Evolutionary conservation across 2,329 filamentous ascomycete species (phyloP).

Genomic region (Corynespora cassiicola): DNA sequence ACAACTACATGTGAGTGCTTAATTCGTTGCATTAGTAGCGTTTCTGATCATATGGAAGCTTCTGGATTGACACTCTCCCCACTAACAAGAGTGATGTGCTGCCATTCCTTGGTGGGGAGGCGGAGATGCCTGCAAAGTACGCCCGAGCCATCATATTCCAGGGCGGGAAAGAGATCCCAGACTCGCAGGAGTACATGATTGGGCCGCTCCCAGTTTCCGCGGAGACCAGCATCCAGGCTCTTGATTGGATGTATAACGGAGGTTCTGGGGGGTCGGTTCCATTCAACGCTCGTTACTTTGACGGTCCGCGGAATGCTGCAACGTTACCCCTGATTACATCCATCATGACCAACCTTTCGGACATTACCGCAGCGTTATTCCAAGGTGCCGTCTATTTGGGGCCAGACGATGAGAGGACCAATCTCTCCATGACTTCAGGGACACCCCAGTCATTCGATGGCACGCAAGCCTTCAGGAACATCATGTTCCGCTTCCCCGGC

Average conservation of each 20-base stretch:
- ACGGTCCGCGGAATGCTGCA: conserved; percentile 25
- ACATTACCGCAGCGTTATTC: conserved; percentile 52
- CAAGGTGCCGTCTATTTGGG: conserved; percentile 35
- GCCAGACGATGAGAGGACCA: conserved; percentile 24
- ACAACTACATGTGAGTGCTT: conserved; percentile 50
- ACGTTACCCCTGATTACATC: conserved; percentile 46
- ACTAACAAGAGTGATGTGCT: conserved; percentile 58
- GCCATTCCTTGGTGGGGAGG: conserved; percentile 51
- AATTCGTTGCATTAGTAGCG: not conserved
- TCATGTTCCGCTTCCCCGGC: conserved; percentile 53
- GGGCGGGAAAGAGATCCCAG: conserved; percentile 50
- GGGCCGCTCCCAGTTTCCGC: conserved; percentile 55
- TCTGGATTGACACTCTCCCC: conserved; percentile 55
- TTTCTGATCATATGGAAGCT: conserved; percentile 16
- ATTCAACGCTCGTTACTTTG: conserved; percentile 33
- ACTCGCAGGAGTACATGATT: conserved; percentile 58
- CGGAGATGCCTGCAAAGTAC: conserved; percentile 47
- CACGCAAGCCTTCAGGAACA: conserved; percentile 46
- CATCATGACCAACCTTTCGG: conserved; percentile 53
- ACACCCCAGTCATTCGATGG: conserved; percentile 49
- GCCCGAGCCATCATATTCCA: conserved; percentile 57
- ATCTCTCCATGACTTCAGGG: conserved; percentile 29
- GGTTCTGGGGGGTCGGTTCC: conserved; percentile 41
- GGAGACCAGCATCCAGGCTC: conserved; percentile 31
- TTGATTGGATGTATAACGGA: conserved; percentile 42